phyloP scores from a whole-genome alignment of 2,329 filamentous ascomycete genomes.

The Cladosporium oxysporum region DNA sequence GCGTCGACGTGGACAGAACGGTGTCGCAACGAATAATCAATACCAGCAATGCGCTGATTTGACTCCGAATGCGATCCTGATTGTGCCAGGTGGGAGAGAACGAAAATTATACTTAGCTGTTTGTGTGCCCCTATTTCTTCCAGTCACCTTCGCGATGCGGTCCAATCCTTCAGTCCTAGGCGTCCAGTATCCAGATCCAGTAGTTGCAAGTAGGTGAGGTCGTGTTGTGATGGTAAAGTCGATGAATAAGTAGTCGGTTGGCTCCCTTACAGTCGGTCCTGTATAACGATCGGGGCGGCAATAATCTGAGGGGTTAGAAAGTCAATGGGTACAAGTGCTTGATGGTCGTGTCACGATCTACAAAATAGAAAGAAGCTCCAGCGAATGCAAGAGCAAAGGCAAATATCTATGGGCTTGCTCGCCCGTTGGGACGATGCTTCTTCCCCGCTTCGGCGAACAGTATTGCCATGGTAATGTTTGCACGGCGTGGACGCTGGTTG shows the following conservation, averaged over 20 bases:
- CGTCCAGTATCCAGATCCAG: conserved; percentile 5
- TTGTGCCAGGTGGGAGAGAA: not conserved
- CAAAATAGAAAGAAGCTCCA: conserved; percentile 9
- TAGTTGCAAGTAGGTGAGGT: not conserved
- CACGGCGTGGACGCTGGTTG: conserved; percentile 8
- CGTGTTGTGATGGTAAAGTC: not conserved
- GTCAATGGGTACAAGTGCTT: conserved; percentile 11
- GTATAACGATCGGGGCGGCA: conserved; percentile 11
- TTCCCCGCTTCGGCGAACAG: not conserved
- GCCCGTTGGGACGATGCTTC: not conserved
- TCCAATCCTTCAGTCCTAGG: not conserved
- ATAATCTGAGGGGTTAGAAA: conserved; percentile 8
- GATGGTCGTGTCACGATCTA: conserved; percentile 13
- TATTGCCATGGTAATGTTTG: conserved; percentile 17
- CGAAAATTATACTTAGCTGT: conserved; percentile 15
- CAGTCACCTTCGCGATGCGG: not conserved
- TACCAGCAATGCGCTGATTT: not conserved
- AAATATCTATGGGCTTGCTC: conserved; percentile 14
- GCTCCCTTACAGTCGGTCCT: conserved; percentile 12
- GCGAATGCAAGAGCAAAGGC: conserved; percentile 11
- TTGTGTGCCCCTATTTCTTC: not conserved
- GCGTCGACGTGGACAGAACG: not conserved
- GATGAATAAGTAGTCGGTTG: conserved; percentile 7
- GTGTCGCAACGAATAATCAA: not conserved
- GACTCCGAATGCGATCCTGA: not conserved